Conservation (phyloP, 2,329 filamentous ascomycete species). For the Aspergillus pseudoviridinutans region DNA sequence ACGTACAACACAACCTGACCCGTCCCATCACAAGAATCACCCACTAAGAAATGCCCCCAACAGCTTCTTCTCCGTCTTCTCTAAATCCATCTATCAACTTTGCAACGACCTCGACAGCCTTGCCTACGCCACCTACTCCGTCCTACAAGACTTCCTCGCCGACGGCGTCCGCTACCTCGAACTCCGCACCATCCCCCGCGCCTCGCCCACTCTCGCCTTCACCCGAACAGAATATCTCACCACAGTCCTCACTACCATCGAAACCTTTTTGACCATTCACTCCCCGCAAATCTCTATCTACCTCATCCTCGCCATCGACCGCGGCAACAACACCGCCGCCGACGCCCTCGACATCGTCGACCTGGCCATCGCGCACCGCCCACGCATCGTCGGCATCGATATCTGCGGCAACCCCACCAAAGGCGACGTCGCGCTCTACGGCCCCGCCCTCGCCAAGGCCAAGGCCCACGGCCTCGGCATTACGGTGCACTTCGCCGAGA, state of each 20-base stretch:
- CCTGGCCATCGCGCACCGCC: conserved; percentile 56
- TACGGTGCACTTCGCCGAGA: conserved; percentile 77
- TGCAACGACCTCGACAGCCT: conserved; percentile 61
- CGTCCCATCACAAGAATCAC: conserved; percentile 40
- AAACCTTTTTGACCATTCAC: conserved; percentile 42
- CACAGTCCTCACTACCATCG: conserved; percentile 63
- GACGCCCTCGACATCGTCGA: conserved; percentile 63
- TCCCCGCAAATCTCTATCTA: conserved; percentile 53
- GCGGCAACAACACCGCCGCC: conserved; percentile 53
- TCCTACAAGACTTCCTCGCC: conserved; percentile 61
- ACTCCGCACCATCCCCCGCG: conserved; percentile 73
- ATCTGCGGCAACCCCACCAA: conserved; percentile 71
- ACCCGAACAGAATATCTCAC: conserved; percentile 62
- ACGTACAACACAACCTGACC: conserved; percentile 58
- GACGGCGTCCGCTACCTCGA: conserved; percentile 77
- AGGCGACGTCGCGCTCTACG: conserved; percentile 59
- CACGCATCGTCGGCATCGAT: conserved; percentile 66
- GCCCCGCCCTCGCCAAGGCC: conserved; percentile 54
- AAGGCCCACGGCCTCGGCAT: conserved; percentile 54
- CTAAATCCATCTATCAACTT: conserved; percentile 73
- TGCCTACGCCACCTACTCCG: conserved; percentile 59
- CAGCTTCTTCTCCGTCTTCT: conserved; percentile 76
- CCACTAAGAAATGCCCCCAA: neutral
- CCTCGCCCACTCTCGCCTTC: conserved; percentile 51
- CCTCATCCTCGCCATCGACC: conserved; percentile 72